phyloP scores from a whole-genome alignment of 2,329 filamentous ascomycete species.

The Stemphylium beticola region DNA sequence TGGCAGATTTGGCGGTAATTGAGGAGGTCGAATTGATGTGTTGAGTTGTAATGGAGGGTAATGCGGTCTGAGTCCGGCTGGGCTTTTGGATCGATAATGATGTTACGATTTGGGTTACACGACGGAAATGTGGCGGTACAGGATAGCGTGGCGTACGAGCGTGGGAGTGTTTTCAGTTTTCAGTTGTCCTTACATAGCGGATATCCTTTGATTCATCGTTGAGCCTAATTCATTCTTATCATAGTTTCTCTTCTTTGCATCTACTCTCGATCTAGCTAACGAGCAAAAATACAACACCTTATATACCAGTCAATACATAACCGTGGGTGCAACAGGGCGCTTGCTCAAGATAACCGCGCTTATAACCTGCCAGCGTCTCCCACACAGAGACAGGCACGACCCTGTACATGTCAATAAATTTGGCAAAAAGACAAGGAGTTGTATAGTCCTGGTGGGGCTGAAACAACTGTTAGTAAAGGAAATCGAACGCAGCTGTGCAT shows the following conservation, averaged over 20 bases:
- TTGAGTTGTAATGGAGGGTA: not conserved
- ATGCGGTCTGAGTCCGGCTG: not conserved
- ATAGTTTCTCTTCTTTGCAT: not conserved
- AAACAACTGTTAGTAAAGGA: slow-evolving; percentile 5
- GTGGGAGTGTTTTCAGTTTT: not conserved
- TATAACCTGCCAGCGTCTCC: not conserved
- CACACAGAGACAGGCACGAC: not conserved
- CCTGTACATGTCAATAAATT: not conserved
- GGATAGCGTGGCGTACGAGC: slow-evolving; percentile 2
- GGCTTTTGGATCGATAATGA: slow-evolving; percentile 3
- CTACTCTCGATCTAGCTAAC: too few relatives aligned
- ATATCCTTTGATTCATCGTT: not conserved
- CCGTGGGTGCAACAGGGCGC: too few relatives aligned
- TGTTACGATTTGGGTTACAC: slow-evolving; percentile 6
- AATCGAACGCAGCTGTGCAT: not conserved
- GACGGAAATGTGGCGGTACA: not conserved
- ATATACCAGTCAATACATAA: too few relatives aligned
- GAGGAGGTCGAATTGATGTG: not conserved
- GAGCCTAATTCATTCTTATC: not conserved
- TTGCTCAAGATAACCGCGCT: not conserved
- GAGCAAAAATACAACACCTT: too few relatives aligned
- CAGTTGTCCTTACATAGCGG: not conserved
- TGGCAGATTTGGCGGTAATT: slow-evolving; percentile 47
- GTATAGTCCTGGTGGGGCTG: slow-evolving; percentile 19
- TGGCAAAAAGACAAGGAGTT: slow-evolving; percentile 8